Percentiles rank a stretch among this genome's conserved stretches.
Conservation (phyloP, 2,329 filamentous ascomycete species). For the Verticillium tricorpus region DNA sequence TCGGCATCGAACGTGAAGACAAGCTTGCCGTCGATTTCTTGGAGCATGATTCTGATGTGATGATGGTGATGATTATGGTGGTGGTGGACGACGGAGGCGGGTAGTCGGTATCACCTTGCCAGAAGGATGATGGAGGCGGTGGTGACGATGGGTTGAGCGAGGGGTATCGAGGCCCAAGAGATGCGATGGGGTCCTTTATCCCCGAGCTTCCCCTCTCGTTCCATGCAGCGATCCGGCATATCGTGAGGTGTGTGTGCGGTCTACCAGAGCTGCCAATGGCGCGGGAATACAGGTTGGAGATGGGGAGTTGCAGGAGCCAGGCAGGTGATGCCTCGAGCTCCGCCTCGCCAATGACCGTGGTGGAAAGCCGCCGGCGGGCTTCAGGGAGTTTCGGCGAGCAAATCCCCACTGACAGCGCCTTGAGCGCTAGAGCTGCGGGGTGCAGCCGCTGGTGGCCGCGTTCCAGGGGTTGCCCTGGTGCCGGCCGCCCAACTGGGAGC, state of each 20-base stretch:
- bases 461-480: too few species aligned
- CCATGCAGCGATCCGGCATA: background rate
- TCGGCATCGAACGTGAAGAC: constrained; percentile 35
- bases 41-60: background rate
- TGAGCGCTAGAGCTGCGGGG: background rate
- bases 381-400: background rate
- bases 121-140: too few species aligned
- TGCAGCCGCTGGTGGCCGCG: background rate
- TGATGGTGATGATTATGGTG: background rate
- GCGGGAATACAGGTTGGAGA: background rate
- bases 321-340: background rate
- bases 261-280: background rate
- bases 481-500: too few species aligned
- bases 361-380: background rate
- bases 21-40: background rate
- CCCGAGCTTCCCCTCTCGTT: background rate
- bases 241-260: background rate
- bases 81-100: background rate
- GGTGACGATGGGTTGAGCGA: background rate
- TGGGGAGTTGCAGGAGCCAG: background rate
- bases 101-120: too few species aligned
- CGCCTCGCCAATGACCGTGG: background rate
- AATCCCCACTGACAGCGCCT: background rate
- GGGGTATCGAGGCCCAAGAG: background rate
- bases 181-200: background rate